phyloP scores from a whole-genome alignment of 768 basidiomycete genomes.

The Stropharia rugosoannulata region DNA sequence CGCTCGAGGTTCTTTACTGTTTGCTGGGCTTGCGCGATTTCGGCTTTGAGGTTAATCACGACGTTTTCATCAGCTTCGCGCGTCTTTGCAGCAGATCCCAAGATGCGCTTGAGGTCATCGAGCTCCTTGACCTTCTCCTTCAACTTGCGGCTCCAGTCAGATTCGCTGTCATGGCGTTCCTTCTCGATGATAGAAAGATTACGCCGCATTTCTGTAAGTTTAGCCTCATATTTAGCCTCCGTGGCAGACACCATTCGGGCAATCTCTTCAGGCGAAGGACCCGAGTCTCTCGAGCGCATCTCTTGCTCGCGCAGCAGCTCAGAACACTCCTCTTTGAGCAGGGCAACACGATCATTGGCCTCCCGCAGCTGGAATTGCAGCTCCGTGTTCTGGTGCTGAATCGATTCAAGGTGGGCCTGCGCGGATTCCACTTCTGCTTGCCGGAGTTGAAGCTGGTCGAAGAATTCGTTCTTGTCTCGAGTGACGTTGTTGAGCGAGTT shows the following conservation, averaged over 20 bases:
- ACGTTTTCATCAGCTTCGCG: slow-evolving; percentile 59
- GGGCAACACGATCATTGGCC: slow-evolving; percentile 63
- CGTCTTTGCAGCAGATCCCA: slow-evolving; percentile 58
- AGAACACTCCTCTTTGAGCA: slow-evolving; percentile 70
- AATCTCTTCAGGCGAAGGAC: slow-evolving; percentile 61
- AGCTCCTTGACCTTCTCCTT: slow-evolving; percentile 75
- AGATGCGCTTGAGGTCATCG: slow-evolving; percentile 62
- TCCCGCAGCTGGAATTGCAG: slow-evolving; percentile 86
- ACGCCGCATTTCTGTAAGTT: slow-evolving; percentile 67
- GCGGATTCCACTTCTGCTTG: slow-evolving; percentile 90
- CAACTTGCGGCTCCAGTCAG: slow-evolving; percentile 86
- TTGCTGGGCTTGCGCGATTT: slow-evolving; percentile 52
- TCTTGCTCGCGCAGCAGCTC: slow-evolving; percentile 65
- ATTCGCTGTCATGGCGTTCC: slow-evolving; percentile 85
- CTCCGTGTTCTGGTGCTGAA: slow-evolving; percentile 81
- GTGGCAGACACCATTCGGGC: slow-evolving; percentile 72
- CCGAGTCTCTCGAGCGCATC: slow-evolving; percentile 39
- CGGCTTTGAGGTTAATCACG: slow-evolving; percentile 47
- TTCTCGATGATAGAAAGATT: slow-evolving; percentile 66
- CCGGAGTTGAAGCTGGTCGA: slow-evolving; percentile 83
- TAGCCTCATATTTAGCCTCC: slow-evolving; percentile 76
- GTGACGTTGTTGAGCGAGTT: slow-evolving; percentile 65
- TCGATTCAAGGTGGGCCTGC: slow-evolving; percentile 68
- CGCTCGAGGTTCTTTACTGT: slow-evolving; percentile 47
- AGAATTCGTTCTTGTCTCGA: slow-evolving; percentile 75